A percentile compares a stretch with the other conserved stretches of the same genome.
phyloP scores from a whole-genome alignment of 768 basidiomycete species.

The Chlorophyllum brunneum region DNA sequence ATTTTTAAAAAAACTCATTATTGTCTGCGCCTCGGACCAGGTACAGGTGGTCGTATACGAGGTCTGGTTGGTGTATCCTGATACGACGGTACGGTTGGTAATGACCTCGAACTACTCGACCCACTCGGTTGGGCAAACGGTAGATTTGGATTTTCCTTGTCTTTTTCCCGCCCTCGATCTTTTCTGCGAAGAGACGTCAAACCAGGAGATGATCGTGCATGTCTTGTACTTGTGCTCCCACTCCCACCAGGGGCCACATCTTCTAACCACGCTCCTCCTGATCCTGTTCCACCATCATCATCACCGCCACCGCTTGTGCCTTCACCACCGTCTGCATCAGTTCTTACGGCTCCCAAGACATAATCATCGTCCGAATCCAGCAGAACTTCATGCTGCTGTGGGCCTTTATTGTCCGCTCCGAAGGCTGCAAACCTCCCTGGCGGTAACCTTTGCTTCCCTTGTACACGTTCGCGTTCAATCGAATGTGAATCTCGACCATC shows the following conservation, averaged over 20 bases:
- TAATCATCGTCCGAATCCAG: constrained; percentile 8
- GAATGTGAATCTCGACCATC: not conserved
- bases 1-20: not conserved
- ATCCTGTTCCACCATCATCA: too few species aligned
- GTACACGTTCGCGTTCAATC: not conserved
- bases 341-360: not conserved
- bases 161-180: constrained; percentile 1
- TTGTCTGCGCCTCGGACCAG: not conserved
- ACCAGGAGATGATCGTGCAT: not conserved
- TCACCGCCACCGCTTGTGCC: not conserved
- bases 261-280: too few species aligned
- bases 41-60: constrained; percentile 36
- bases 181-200: not conserved
- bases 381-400: not conserved
- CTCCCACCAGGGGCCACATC: too few species aligned
- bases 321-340: not conserved
- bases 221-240: not conserved
- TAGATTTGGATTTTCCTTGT: not conserved
- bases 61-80: constrained; percentile 62
- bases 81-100: constrained; percentile 23
- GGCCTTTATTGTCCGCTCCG: not conserved
- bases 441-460: too few species aligned
- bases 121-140: not conserved
- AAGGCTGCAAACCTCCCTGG: too few species aligned
- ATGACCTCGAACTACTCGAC: constrained; percentile 9